Evolutionary conservation across 805 yeast species (phyloP), one percentile per base, ranked within the genome.

Genomic region (Suhomyces xylopsoci): DNA sequence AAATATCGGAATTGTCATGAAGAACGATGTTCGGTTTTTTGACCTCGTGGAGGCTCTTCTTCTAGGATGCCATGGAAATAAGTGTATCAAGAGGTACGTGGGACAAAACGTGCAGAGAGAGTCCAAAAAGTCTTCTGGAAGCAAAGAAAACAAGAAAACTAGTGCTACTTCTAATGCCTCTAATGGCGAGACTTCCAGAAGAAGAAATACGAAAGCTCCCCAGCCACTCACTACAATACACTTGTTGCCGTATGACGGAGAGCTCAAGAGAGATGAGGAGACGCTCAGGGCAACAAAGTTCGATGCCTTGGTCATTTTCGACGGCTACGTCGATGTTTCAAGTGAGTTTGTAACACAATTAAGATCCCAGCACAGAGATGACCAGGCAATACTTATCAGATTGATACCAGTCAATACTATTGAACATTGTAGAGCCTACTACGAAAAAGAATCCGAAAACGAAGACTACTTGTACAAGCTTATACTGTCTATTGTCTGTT

Each of bases 401-500:
- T 71, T 93, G 22, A 83, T 90, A 3, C 87, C 97, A 1, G 81
- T 85, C 53, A 85, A 89, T 61, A 85, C 96, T 2, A 83, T 90
- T 24, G 97, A 93, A 60, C 98, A 93, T 65, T 84, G 90, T 56
- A 83, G 55, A 62, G 79, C 53, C 72, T 78, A 60, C 80, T 83
- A 73, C 63, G 65, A 54, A 53, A 70, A 57, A 48, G 62, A 50
- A 57, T 55, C 58, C 30, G 14, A 62, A 48, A 56, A 65, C 26
- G 58, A 76, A 1, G 59, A 63, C 22, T 81, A 81, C 58, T 71
- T 90, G 44, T 85, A 82, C 56, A 84, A 83, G 46, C 83, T 87
- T 8, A 83, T 92, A 1, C 89, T 96, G 0, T 90, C 96, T 0
- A 79, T 87, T 17, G 96, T 91, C 3, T 89, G 91, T 28, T 68